phyloP scores from a whole-genome alignment of 768 basidiomycete genomes.

The Suillus ampliporus region DNA sequence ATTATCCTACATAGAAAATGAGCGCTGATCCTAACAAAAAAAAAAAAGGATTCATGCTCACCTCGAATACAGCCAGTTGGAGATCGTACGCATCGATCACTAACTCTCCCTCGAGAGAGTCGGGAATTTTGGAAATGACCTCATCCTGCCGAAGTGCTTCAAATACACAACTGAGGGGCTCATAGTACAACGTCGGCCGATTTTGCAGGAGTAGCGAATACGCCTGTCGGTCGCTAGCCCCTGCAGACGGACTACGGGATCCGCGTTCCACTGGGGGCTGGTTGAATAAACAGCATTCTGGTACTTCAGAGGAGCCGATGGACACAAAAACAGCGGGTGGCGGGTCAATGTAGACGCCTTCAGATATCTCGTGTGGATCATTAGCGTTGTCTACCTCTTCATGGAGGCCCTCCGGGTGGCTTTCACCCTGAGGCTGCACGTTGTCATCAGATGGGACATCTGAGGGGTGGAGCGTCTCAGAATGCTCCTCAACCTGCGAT shows the following conservation, averaged over 20 bases:
- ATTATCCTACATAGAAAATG: constrained; percentile 57
- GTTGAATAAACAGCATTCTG: constrained; percentile 61
- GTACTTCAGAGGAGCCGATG: constrained; percentile 44
- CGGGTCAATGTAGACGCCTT: constrained; percentile 76
- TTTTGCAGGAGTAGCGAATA: constrained; percentile 60
- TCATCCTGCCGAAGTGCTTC: constrained; percentile 73
- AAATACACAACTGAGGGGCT: constrained; percentile 72
- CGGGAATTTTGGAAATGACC: constrained; percentile 49
- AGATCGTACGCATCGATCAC: constrained; percentile 75
- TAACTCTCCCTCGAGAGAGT: constrained; percentile 64
- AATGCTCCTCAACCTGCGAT: constrained; percentile 2
- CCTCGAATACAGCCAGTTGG: constrained; percentile 69
- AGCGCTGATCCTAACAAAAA: constrained; percentile 11
- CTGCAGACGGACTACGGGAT: constrained; percentile 28
- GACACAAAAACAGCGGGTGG: constrained; percentile 71
- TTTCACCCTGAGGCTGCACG: constrained; percentile 25
- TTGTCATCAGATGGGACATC: constrained; percentile 15
- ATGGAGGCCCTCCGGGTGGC: constrained; percentile 6
- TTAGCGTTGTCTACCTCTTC: background rate
- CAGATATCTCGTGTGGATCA: constrained; percentile 65
- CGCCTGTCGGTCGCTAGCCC: constrained; percentile 20
- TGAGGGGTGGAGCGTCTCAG: background rate
- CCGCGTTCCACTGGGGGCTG: constrained; percentile 43
- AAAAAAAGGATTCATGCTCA: constrained; percentile 30
- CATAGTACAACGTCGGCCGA: constrained; percentile 77